A percentile compares a stretch with the other conserved stretches of the same genome.
phyloP scores from a whole-genome alignment of 2,329 filamentous ascomycete genomes.

The Chrysoporthe cubensis region DNA sequence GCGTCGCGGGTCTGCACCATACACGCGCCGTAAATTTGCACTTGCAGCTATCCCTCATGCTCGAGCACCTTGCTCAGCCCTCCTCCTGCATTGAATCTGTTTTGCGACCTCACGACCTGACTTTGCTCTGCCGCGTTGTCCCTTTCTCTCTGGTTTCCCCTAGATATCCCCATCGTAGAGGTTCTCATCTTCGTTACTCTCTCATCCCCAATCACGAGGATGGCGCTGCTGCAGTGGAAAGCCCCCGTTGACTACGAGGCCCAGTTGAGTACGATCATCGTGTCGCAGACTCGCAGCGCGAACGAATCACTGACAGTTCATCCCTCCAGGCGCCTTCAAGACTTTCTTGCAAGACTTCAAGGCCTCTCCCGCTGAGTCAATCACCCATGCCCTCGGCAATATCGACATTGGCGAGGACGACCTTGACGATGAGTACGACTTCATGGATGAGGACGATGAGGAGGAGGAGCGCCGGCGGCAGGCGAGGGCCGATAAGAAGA shows the following conservation, averaged over 20 bases:
- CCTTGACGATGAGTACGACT: conserved; percentile 87
- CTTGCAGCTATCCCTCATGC: conserved; percentile 1
- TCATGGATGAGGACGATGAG: conserved; percentile 82
- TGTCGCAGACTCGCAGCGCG: conserved; percentile 14
- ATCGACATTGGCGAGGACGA: conserved; percentile 88
- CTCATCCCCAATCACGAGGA: conserved; percentile 43
- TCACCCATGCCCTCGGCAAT: conserved; percentile 80
- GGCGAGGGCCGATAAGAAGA: conserved; percentile 52
- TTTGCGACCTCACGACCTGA: not conserved
- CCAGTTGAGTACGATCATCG: conserved; percentile 70
- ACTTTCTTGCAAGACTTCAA: conserved; percentile 90
- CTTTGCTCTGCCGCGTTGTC: not conserved
- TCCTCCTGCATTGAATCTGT: not conserved
- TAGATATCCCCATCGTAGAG: not conserved
- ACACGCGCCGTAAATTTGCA: conserved; percentile 20
- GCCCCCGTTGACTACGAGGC: conserved; percentile 83
- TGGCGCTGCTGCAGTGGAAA: conserved; percentile 84
- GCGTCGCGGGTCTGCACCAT: conserved; percentile 4
- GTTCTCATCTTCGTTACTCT: not conserved
- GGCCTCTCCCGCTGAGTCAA: conserved; percentile 69
- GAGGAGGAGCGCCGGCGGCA: conserved; percentile 54
- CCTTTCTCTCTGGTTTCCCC: not conserved
- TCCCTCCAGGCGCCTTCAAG: conserved; percentile 72
- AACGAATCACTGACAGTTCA: conserved; percentile 11
- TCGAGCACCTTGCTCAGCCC: not conserved